Conservation (phyloP, 2,329 filamentous ascomycete genomes). For the Metarhizium anisopliae region DNA sequence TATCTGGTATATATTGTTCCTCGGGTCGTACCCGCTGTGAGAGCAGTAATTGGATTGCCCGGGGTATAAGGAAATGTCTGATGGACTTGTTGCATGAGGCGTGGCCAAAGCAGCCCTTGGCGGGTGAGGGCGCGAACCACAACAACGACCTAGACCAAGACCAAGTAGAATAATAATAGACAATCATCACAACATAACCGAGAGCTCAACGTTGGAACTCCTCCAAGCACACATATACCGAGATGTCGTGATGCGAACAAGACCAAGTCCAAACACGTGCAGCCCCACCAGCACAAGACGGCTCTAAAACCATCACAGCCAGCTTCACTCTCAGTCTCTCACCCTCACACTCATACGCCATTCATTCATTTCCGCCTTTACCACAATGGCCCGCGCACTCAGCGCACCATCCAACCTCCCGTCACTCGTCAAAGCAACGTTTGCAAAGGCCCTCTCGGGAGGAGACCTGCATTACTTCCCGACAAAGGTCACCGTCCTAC, state of each 20-base stretch:
- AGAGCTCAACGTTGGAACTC: too few relatives aligned
- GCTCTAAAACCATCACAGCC: too few relatives aligned
- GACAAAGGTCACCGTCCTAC: conserved; percentile 42
- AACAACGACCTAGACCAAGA: too few relatives aligned
- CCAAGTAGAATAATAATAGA: too few relatives aligned
- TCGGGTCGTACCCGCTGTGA: conserved; percentile 36
- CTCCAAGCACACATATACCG: too few relatives aligned
- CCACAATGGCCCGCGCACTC: conserved; percentile 1
- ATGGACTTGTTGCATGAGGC: neutral
- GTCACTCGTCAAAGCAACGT: conserved; percentile 39
- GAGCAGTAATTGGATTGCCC: conserved; percentile 39
- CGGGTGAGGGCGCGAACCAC: too few relatives aligned
- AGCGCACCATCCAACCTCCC: conserved; percentile 36
- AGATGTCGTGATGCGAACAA: too few relatives aligned
- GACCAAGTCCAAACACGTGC: too few relatives aligned
- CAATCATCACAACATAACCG: too few relatives aligned
- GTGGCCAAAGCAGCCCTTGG: too few relatives aligned
- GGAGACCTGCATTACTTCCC: conserved; percentile 46
- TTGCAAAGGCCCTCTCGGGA: conserved; percentile 35
- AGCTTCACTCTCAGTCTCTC: neutral
- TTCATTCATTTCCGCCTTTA: neutral
- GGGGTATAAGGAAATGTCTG: conserved; percentile 30
- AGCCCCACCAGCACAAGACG: too few relatives aligned
- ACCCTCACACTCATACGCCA: too few relatives aligned
- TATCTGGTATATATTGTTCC: conserved; percentile 45